phyloP scores from a whole-genome alignment of 2,329 filamentous ascomycete species.

The Coleophoma crateriformis region DNA sequence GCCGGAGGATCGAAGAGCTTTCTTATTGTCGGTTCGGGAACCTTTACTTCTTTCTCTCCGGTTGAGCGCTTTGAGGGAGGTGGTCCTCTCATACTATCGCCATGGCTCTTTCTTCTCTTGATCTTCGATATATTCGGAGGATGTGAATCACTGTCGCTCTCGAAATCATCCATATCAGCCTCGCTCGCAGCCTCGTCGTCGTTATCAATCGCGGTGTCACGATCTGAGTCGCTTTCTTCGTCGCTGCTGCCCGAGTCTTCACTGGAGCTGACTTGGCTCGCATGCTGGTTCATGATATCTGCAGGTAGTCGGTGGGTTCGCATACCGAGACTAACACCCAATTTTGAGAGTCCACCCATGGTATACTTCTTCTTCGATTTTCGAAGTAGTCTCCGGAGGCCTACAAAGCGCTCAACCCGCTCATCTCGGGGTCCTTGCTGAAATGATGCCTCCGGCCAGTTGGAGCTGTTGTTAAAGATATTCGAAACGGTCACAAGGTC shows the following conservation, averaged over 20 bases:
- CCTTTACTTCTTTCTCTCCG: slow-evolving; percentile 20
- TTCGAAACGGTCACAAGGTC: slow-evolving; percentile 37
- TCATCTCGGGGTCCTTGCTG: slow-evolving; percentile 42
- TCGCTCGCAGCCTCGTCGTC: slow-evolving; percentile 34
- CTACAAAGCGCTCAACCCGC: slow-evolving; percentile 40
- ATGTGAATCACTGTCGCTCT: slow-evolving; percentile 21
- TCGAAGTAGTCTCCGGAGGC: slow-evolving; percentile 56
- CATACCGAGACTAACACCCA: slow-evolving; percentile 67
- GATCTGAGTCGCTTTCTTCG: slow-evolving; percentile 30
- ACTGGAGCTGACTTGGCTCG: slow-evolving; percentile 38
- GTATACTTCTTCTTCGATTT: slow-evolving; percentile 40
- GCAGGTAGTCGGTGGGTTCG: slow-evolving; percentile 64
- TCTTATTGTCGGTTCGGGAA: slow-evolving; percentile 12
- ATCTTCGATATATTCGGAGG: slow-evolving; percentile 8
- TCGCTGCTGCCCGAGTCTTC: slow-evolving; percentile 34
- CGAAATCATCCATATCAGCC: slow-evolving; percentile 32
- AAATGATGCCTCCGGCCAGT: slow-evolving; percentile 47
- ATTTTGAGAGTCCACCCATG: slow-evolving; percentile 30
- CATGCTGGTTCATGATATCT: slow-evolving; percentile 21
- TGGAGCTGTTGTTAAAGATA: slow-evolving; percentile 33
- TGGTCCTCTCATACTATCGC: slow-evolving; percentile 29
- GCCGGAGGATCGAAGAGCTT: slow-evolving; percentile 1
- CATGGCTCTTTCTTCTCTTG: slow-evolving; percentile 33
- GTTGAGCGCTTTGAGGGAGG: slow-evolving; percentile 26
- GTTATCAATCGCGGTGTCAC: slow-evolving; percentile 20